Base-by-base conservation (phyloP, 2,329 filamentous ascomycete genomes). In the Fusarium pilosicola region DNA sequence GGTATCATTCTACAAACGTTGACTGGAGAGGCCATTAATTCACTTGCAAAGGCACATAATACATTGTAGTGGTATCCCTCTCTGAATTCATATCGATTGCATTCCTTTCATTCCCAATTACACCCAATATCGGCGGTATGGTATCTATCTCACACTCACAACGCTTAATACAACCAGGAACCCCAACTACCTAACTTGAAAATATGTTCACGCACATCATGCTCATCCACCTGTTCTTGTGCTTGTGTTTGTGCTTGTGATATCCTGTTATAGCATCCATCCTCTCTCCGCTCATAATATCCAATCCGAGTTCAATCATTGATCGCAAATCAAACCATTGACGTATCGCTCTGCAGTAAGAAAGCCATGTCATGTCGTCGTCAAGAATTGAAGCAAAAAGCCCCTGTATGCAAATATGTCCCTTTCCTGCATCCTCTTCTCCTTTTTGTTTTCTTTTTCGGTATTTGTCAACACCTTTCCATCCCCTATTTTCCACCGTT, bases 281-380 rank as follows among this genome's bases (percentile, higher is more conserved):
- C 57, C 36, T 32, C 45, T 57, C 52, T 46, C 36, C 71, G 45
- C 58, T 70, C 71, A 51, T 71, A 74, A 72, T 74, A 70, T 71
- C 75, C 70, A 74, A 68, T 46, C 59, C 61, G 72, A 70, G 73
- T 39, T 55, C 46, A 60, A 52, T 32, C 62, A 67, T 64, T 77
- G 52, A 57, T 69, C 59, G 63, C 41, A 65, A 58, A 60, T 51
- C 63, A 69, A 77, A 75, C 73, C 68, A 74, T 76, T 74, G 71
- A 73, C 69, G 68, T 71, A 74, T 73, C 77, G 77, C 78, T 79
- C 71, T 77, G 70, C 68, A 77, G 65, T 65, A 71, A 75, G 70
- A 76, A 74, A 77, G 75, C 76, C 73, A 74, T 77, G 64, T 80
- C 78, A 75, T 80, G 68, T 80, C 78, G 73, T 80, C 78, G 77